These are phyloP conservation scores for Nannochloropsis salina DNA, from an alignment of 108 stramenopile species.

Conservation along the genomic window DNA sequence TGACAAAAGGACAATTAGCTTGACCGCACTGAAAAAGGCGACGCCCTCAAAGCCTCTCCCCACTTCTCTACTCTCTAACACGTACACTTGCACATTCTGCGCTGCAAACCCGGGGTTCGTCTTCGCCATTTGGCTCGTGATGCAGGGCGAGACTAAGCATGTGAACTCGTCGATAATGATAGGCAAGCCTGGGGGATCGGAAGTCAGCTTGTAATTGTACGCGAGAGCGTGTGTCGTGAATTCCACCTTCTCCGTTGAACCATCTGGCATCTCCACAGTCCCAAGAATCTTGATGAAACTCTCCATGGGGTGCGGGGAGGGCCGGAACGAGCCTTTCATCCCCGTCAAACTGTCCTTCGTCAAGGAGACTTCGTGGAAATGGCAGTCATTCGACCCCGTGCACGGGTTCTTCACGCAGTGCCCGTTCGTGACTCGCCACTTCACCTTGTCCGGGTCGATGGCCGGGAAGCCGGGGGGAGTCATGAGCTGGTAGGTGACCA, in stretches of 20 bases:
- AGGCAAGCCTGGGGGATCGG: neutral
- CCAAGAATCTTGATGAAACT: slow-evolving; percentile 1
- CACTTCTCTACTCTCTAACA: neutral
- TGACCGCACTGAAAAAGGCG: too few relatives aligned
- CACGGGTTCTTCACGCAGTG: neutral
- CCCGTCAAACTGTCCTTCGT: neutral
- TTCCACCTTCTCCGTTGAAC: neutral
- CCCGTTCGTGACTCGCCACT: neutral
- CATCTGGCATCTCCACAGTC: neutral
- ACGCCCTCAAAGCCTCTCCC: too few relatives aligned
- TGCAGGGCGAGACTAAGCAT: neutral
- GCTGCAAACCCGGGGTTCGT: neutral
- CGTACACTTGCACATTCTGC: slow-evolving; percentile 1
- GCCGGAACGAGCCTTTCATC: neutral
- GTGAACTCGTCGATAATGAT: slow-evolving; percentile 9
- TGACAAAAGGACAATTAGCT: too few relatives aligned
- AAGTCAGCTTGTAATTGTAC: neutral
- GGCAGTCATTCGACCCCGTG: neutral
- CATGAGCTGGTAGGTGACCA: neutral
- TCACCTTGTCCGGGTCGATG: neutral
- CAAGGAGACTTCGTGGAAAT: neutral
- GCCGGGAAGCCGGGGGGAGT: neutral
- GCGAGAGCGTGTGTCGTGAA: neutral
- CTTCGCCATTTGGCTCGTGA: neutral
- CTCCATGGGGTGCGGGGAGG: slow-evolving; percentile 1